phyloP scores from a whole-genome alignment of 352 stramenopile species.

The Globisporangium nodosum region DNA sequence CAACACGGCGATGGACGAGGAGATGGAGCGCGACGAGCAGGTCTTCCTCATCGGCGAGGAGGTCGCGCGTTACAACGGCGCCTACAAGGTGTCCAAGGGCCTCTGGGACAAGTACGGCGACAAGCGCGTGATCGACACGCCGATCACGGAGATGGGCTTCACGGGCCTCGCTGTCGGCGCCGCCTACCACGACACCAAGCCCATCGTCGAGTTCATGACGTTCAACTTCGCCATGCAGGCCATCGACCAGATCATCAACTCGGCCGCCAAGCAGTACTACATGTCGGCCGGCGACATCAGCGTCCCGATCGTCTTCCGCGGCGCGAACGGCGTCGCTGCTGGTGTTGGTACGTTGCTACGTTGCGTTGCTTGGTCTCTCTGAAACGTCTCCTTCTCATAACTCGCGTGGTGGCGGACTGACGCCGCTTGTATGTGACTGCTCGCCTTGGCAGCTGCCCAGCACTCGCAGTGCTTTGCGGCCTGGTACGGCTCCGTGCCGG shows the following conservation, averaged over 20 bases:
- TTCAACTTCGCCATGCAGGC: slow-evolving; percentile 99
- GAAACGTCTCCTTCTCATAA: background rate
- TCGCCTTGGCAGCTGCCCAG: slow-evolving; percentile 80
- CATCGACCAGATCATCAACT: slow-evolving; percentile 99
- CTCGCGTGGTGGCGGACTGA: background rate
- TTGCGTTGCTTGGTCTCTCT: background rate
- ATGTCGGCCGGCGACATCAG: slow-evolving; percentile 98
- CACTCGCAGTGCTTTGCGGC: slow-evolving; percentile 99
- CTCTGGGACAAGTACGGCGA: slow-evolving; percentile 99
- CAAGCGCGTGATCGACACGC: slow-evolving; percentile 99
- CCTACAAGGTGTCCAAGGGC: slow-evolving; percentile 98
- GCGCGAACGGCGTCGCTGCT: slow-evolving; percentile 97
- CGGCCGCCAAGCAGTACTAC: slow-evolving; percentile 99
- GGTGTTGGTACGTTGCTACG: slow-evolving; percentile 82
- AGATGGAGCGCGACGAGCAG: slow-evolving; percentile 95
- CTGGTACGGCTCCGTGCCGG: slow-evolving; percentile 97
- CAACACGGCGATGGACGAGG: slow-evolving; percentile 98
- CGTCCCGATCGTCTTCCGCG: slow-evolving; percentile 99
- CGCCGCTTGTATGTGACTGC: background rate
- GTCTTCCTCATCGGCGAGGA: slow-evolving; percentile 97
- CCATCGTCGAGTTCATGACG: slow-evolving; percentile 99
- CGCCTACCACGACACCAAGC: slow-evolving; percentile 96
- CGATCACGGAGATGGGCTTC: slow-evolving; percentile 98
- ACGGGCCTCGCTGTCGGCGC: slow-evolving; percentile 92
- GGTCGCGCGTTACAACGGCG: slow-evolving; percentile 99